Conservation (phyloP, 345 rosid genomes). For the Lepidium aucheri region DNA sequence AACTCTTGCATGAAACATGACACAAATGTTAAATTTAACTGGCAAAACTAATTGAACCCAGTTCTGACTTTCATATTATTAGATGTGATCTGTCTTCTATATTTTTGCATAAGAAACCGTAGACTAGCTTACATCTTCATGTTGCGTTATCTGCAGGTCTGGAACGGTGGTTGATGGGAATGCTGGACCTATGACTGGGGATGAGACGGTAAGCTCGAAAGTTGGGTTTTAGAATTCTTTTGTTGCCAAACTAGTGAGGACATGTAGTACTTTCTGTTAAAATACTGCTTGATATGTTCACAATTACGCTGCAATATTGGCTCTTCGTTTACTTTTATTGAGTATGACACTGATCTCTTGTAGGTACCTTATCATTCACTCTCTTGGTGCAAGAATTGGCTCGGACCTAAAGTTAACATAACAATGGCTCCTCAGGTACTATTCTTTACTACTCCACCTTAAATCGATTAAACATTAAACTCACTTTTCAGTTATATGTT, state of each 20-base stretch:
- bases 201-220: constrained; percentile 67
- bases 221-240: constrained; percentile 1
- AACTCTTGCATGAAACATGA: background rate
- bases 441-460: background rate
- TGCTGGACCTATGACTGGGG: constrained; percentile 85
- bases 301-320: background rate
- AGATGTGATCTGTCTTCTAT: background rate
- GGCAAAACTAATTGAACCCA: background rate
- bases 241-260: background rate
- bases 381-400: constrained; percentile 97
- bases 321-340: background rate
- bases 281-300: background rate
- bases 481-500: background rate
- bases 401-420: constrained; percentile 79
- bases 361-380: constrained; percentile 96
- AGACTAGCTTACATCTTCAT: constrained; percentile 6
- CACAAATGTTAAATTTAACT: background rate
- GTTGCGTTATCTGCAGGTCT: constrained; percentile 50
- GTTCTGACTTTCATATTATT: background rate
- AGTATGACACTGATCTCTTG: background rate
- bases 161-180: constrained; percentile 87
- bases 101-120: background rate
- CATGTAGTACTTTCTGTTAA: background rate
- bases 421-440: constrained; percentile 95
- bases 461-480: background rate